Percentiles rank a stretch among this genome's conserved stretches.
Conservation (phyloP, 108 stramenopile genomes). For the Mediolabrus comicus region DNA sequence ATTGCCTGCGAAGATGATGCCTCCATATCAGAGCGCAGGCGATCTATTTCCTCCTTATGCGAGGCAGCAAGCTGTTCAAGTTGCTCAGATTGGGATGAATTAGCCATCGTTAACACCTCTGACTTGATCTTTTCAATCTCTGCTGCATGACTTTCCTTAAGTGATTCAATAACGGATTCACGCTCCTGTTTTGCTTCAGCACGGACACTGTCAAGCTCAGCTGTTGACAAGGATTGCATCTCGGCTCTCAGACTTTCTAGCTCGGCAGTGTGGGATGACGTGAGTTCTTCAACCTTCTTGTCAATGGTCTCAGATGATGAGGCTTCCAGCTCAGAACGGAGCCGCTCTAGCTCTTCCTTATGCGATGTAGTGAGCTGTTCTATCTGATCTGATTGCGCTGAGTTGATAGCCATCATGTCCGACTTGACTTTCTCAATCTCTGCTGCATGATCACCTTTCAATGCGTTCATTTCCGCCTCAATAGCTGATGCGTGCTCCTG, state of each 20-base stretch:
- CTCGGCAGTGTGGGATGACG: constrained; percentile 16
- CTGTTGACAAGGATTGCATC: background rate
- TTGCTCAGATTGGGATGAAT: constrained; percentile 20
- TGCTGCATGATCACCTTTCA: constrained; percentile 14
- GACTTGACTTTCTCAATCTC: constrained; percentile 34
- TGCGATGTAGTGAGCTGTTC: background rate
- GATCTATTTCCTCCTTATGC: constrained; percentile 25
- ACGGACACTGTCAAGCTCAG: constrained; percentile 5
- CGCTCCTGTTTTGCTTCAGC: constrained; percentile 4
- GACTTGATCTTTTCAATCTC: constrained; percentile 8
- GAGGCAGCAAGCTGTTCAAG: constrained; percentile 4
- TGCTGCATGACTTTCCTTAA: constrained; percentile 14
- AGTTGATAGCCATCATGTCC: constrained; percentile 4
- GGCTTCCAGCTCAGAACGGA: background rate
- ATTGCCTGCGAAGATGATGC: background rate
- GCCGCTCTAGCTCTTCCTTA: background rate
- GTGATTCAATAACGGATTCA: background rate
- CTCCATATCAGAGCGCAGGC: constrained; percentile 30
- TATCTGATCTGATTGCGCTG: background rate
- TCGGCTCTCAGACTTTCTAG: constrained; percentile 22
- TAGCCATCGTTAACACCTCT: constrained; percentile 13
- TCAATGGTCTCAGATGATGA: constrained; percentile 17
- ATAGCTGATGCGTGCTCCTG: background rate
- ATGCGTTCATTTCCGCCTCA: background rate
- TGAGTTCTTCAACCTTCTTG: constrained; percentile 10